These are phyloP conservation scores for Symbiodinium pilosum DNA, from an alignment of 73 alveolate genomes.

Conservation along the genomic window DNA sequence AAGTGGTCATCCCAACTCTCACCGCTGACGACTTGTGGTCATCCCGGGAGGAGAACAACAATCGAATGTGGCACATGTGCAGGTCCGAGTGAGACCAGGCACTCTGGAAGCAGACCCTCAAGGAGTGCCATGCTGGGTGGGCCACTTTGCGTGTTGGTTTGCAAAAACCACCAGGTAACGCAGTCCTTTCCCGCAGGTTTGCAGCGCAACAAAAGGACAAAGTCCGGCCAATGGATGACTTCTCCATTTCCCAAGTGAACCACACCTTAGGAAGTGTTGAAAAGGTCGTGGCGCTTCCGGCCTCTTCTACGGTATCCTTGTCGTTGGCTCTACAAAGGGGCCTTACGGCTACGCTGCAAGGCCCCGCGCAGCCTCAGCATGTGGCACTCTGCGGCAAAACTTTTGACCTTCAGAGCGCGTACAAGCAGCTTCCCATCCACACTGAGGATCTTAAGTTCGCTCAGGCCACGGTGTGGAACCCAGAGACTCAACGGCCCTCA, in stretches of 20 bases:
- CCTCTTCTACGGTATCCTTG: neutral
- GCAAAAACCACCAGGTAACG: neutral
- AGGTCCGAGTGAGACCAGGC: neutral
- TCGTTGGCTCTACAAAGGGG: neutral
- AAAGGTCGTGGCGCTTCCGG: neutral
- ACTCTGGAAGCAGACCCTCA: neutral
- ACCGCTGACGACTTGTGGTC: neutral
- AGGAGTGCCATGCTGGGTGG: neutral
- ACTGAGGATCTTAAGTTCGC: neutral
- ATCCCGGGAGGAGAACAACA: neutral
- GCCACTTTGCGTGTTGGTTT: neutral
- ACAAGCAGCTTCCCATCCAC: neutral
- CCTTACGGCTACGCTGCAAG: neutral
- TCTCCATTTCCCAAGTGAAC: neutral
- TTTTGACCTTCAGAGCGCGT: neutral
- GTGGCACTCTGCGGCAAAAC: neutral
- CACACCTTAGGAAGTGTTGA: neutral
- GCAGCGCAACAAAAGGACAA: neutral
- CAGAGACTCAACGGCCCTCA: neutral
- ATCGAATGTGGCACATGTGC: neutral
- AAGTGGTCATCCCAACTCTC: neutral
- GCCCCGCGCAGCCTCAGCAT: no score
- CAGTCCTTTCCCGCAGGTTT: neutral
- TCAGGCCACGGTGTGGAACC: neutral
- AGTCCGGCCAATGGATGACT: neutral